Evolutionary conservation across 2,329 filamentous ascomycete species (phyloP).

Genomic region (Microsporum audouinii): DNA sequence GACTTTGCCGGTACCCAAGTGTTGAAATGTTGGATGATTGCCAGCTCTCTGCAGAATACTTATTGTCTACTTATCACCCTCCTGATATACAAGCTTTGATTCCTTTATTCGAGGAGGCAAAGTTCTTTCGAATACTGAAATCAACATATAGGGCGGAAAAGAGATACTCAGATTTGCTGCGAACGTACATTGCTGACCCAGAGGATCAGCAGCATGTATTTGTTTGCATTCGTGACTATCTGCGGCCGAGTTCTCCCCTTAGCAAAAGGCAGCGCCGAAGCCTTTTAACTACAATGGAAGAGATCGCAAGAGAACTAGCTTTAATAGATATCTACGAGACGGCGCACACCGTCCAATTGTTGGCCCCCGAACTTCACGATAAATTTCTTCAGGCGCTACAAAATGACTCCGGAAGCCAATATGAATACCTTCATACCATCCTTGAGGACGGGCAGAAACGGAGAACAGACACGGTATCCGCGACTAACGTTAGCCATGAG

Average conservation of each 20-base stretch:
- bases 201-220: slow-evolving; percentile 67
- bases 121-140: slow-evolving; percentile 86
- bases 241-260: slow-evolving; percentile 53
- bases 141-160: slow-evolving; percentile 70
- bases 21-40: slow-evolving; percentile 79
- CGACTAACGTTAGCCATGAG: slow-evolving; percentile 37
- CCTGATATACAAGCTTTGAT: slow-evolving; percentile 67
- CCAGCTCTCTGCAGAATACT: slow-evolving; percentile 91
- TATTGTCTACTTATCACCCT: slow-evolving; percentile 86
- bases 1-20: slow-evolving; percentile 74
- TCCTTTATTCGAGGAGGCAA: slow-evolving; percentile 63
- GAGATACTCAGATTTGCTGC: slow-evolving; percentile 65
- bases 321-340: slow-evolving; percentile 54
- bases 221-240: slow-evolving; percentile 62
- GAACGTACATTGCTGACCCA: slow-evolving; percentile 74
- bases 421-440: slow-evolving; percentile 63
- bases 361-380: slow-evolving; percentile 49
- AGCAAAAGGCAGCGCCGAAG: slow-evolving; percentile 60
- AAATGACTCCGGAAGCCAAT: slow-evolving; percentile 54
- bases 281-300: slow-evolving; percentile 54
- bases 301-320: slow-evolving; percentile 55
- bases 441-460: slow-evolving; percentile 49
- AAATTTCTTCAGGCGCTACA: slow-evolving; percentile 51
- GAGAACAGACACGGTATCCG: slow-evolving; percentile 23
- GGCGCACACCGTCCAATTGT: slow-evolving; percentile 51